Evolutionary conservation across 495 filamentous ascomycete species (phyloP).

Genomic region (Peziza echinospora): DNA sequence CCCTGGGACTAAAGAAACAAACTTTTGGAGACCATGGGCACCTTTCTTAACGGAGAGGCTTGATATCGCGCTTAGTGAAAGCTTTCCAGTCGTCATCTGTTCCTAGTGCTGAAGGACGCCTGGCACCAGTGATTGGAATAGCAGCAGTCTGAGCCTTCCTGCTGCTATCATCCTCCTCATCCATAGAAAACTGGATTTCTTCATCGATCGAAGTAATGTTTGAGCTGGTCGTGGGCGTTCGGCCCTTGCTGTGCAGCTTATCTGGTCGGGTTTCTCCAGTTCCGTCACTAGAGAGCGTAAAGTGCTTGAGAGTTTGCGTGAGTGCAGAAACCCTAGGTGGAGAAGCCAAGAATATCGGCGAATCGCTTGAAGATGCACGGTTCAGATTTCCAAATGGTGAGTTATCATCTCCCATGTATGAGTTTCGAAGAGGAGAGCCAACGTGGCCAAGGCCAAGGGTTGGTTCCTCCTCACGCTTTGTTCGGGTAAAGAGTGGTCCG

Average conservation of each 20-base stretch:
- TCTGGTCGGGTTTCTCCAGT: slow-evolving; percentile 6
- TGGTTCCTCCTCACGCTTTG: slow-evolving; percentile 53
- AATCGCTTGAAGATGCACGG: slow-evolving; percentile 29
- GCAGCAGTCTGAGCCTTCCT: background rate
- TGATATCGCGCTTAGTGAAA: background rate
- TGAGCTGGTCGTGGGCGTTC: slow-evolving; percentile 18
- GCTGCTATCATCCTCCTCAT: slow-evolving; percentile 13
- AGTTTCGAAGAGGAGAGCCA: slow-evolving; percentile 84
- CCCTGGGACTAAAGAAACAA: background rate
- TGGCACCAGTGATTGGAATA: background rate
- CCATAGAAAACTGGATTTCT: slow-evolving; percentile 18
- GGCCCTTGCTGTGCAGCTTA: slow-evolving; percentile 16
- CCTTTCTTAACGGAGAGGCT: background rate
- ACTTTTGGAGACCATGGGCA: no score
- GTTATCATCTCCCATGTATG: slow-evolving; percentile 38
- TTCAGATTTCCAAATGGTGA: slow-evolving; percentile 42
- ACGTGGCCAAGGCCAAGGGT: slow-evolving; percentile 56
- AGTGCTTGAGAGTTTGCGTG: slow-evolving; percentile 24
- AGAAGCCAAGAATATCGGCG: slow-evolving; percentile 30
- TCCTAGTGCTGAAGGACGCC: background rate
- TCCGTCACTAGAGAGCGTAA: slow-evolving; percentile 20
- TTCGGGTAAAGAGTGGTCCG: slow-evolving; percentile 57
- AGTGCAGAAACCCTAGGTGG: slow-evolving; percentile 25
- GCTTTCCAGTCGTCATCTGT: background rate
- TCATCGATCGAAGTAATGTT: slow-evolving; percentile 19